A percentile compares a stretch with the other conserved stretches of the same genome.
Conservation (phyloP, 176 grass and related monocot species). For the Oryza australiensis region DNA sequence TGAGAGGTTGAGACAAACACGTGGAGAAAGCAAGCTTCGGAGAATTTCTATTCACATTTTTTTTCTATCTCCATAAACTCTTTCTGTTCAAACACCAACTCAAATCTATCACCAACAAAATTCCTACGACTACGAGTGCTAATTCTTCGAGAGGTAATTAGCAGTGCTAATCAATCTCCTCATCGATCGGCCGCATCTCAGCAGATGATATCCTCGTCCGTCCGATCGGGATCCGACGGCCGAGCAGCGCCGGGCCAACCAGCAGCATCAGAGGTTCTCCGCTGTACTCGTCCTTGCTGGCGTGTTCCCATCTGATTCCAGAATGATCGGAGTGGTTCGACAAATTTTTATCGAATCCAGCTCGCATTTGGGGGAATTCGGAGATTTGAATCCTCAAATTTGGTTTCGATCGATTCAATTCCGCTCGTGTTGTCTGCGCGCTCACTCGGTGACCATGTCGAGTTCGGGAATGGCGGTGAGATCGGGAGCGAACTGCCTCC, state of each 20-base stretch:
- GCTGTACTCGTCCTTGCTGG: not conserved
- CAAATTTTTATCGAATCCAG: not conserved
- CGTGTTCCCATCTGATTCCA: not conserved
- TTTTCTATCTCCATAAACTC: not conserved
- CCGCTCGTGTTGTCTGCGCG: not conserved
- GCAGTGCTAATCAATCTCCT: not conserved
- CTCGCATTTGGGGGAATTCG: not conserved
- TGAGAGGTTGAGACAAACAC: not conserved
- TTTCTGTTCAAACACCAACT: not conserved
- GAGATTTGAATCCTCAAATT: not conserved
- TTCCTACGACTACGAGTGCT: not conserved
- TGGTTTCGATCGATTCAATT: not conserved
- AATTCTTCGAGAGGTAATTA: not conserved
- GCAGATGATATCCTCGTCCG: not conserved
- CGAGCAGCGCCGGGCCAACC: not conserved
- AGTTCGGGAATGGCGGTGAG: conserved; percentile 62
- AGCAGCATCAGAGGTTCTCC: not conserved
- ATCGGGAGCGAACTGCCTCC: conserved; percentile 43
- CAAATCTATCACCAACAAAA: not conserved
- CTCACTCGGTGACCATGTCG: conserved; percentile 31
- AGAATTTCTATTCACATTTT: not conserved
- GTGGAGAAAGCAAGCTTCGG: not conserved
- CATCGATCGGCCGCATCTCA: not conserved
- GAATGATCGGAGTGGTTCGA: not conserved
- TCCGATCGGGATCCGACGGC: not conserved